Conservation (phyloP, 1,284 basidiomycete species). For the Puccinia horiana region DNA sequence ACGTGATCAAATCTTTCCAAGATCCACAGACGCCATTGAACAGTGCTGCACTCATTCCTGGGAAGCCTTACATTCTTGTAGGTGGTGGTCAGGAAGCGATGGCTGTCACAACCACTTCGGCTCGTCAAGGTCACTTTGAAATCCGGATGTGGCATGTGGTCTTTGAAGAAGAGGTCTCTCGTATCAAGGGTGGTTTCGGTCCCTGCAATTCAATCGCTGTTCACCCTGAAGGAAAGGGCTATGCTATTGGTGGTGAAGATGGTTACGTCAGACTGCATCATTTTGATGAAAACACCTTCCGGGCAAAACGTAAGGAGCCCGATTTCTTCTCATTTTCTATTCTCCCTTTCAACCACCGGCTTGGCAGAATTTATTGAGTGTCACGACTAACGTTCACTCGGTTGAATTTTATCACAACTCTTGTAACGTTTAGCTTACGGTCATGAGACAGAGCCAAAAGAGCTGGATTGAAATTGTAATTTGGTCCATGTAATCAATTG, state of each 20-base stretch:
- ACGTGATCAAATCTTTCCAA: slow-evolving; percentile 86
- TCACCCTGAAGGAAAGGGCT: slow-evolving; percentile 82
- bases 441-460: slow-evolving; percentile 42
- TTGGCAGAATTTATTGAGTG: neutral
- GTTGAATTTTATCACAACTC: neutral
- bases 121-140: slow-evolving; percentile 95
- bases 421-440: slow-evolving; percentile 24
- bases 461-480: slow-evolving; percentile 37
- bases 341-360: neutral
- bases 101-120: slow-evolving; percentile 91
- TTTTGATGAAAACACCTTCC: slow-evolving; percentile 51
- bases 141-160: slow-evolving; percentile 98
- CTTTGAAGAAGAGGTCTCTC: slow-evolving; percentile 95
- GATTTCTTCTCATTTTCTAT: neutral
- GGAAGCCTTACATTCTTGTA: slow-evolving; percentile 78
- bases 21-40: slow-evolving; percentile 91
- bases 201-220: slow-evolving; percentile 97
- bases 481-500: slow-evolving; percentile 18
- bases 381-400: neutral
- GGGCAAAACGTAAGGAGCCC: slow-evolving; percentile 53
- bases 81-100: slow-evolving; percentile 98
- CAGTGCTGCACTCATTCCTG: slow-evolving; percentile 81
- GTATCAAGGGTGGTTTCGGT: slow-evolving; percentile 93
- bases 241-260: slow-evolving; percentile 94
- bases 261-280: slow-evolving; percentile 86